Percentiles rank a stretch among this genome's conserved stretches.
These are phyloP conservation scores for Spergularia marina DNA, from an alignment of 148 eudicot genomes.

Conservation along the genomic window DNA sequence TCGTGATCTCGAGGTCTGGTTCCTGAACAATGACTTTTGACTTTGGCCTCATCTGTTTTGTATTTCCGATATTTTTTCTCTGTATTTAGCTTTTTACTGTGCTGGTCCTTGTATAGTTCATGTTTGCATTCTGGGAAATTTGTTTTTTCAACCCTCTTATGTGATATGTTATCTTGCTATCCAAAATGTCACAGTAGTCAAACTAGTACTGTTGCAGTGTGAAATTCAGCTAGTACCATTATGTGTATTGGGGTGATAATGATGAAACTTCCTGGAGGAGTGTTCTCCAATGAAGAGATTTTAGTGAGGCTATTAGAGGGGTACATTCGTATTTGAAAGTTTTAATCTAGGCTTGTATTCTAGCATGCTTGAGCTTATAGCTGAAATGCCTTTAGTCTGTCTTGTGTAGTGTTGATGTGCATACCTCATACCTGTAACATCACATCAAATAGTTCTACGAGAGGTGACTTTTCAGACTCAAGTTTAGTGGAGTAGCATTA, in stretches of 20 bases:
- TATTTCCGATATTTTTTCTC: background rate
- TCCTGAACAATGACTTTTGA: background rate
- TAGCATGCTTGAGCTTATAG: too few species aligned
- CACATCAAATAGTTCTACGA: too few species aligned
- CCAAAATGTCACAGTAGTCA: too few species aligned
- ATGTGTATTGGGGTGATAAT: background rate
- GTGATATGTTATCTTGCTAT: background rate
- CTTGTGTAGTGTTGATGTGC: too few species aligned
- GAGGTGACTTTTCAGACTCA: too few species aligned
- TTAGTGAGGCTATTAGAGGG: too few species aligned
- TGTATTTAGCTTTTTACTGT: background rate
- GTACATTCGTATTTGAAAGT: too few species aligned
- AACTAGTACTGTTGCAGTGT: too few species aligned
- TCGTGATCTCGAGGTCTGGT: slow-evolving; percentile 85
- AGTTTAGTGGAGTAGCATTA: background rate
- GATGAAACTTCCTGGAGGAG: background rate
- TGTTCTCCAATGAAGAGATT: too few species aligned
- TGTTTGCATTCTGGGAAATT: background rate
- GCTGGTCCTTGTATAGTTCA: background rate
- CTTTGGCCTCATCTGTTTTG: background rate
- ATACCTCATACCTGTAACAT: too few species aligned
- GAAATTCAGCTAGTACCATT: background rate
- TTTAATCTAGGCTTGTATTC: background rate
- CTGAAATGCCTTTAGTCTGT: background rate
- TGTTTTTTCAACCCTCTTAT: background rate